phyloP scores from a whole-genome alignment of 73 alveolate genomes.

The Stentor roeselii region DNA sequence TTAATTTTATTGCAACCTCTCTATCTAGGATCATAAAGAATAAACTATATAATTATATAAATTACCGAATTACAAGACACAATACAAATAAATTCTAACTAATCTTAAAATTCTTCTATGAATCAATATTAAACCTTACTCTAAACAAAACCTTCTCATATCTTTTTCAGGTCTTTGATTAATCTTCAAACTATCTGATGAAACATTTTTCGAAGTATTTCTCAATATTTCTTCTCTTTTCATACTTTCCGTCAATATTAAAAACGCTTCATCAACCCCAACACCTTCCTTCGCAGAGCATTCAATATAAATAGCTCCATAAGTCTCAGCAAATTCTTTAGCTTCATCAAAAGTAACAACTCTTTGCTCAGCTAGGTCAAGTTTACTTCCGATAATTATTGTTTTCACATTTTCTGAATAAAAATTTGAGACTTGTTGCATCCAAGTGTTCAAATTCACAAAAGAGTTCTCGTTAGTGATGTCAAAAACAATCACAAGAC shows the following conservation, averaged over 20 bases:
- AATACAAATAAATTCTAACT: too few relatives aligned
- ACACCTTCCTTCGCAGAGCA: constrained; percentile 51
- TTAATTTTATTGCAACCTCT: too few relatives aligned
- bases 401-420: constrained; percentile 53
- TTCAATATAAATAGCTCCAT: constrained; percentile 52
- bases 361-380: constrained; percentile 58
- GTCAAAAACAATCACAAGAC: constrained; percentile 60
- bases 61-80: too few relatives aligned
- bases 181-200: too few relatives aligned
- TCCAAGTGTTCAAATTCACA: constrained; percentile 53
- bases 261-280: constrained; percentile 36
- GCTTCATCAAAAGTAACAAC: constrained; percentile 49
- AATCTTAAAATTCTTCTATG: too few relatives aligned
- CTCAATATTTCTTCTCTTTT: too few relatives aligned
- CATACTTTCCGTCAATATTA: background rate
- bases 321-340: constrained; percentile 43
- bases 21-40: too few relatives aligned
- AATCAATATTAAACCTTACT: too few relatives aligned
- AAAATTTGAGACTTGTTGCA: constrained; percentile 46
- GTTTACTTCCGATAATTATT: constrained; percentile 62
- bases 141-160: too few relatives aligned
- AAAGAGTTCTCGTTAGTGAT: constrained; percentile 49
- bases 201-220: too few relatives aligned
- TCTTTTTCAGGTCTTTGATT: too few relatives aligned
- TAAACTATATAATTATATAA: too few relatives aligned